Conservation (phyloP, 148 eudicot genomes). For the Amaranthus cruentus region DNA sequence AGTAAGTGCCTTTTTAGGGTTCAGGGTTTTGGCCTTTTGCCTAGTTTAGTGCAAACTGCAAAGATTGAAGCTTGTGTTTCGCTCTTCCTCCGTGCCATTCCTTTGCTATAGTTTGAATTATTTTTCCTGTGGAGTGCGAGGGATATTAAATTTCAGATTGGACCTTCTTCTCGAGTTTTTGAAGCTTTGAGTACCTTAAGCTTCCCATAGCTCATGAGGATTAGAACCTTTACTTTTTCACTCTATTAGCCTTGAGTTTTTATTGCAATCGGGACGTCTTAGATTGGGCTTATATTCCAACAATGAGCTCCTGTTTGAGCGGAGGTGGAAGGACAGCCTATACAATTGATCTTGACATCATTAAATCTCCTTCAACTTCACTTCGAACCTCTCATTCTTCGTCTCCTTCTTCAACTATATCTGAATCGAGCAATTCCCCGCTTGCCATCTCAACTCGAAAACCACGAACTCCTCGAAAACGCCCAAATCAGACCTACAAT, state of each 20-base stretch:
- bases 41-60: constrained; percentile 3
- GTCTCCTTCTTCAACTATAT: constrained; percentile 82
- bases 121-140: constrained; percentile 1
- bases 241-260: background rate
- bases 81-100: constrained; percentile 14
- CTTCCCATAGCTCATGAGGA: constrained; percentile 14
- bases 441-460: constrained; percentile 69
- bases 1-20: constrained; percentile 33
- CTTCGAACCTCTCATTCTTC: constrained; percentile 59
- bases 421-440: constrained; percentile 82
- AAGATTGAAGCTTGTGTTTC: constrained; percentile 13
- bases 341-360: constrained; percentile 60
- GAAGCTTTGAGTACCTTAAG: constrained; percentile 2
- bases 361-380: constrained; percentile 62
- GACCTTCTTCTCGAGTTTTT: constrained; percentile 1
- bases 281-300: constrained; percentile 11
- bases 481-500: constrained; percentile 89
- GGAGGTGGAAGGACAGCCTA: constrained; percentile 65
- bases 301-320: constrained; percentile 68
- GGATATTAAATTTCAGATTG: background rate
- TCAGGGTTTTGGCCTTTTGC: constrained; percentile 38
- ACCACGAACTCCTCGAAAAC: constrained; percentile 82
- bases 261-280: constrained; percentile 7
- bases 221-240: background rate
- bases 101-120: constrained; percentile 15